These are phyloP conservation scores for Xerocomellus chrysenteron DNA, from an alignment of 768 basidiomycete genomes.

Conservation along the genomic window DNA sequence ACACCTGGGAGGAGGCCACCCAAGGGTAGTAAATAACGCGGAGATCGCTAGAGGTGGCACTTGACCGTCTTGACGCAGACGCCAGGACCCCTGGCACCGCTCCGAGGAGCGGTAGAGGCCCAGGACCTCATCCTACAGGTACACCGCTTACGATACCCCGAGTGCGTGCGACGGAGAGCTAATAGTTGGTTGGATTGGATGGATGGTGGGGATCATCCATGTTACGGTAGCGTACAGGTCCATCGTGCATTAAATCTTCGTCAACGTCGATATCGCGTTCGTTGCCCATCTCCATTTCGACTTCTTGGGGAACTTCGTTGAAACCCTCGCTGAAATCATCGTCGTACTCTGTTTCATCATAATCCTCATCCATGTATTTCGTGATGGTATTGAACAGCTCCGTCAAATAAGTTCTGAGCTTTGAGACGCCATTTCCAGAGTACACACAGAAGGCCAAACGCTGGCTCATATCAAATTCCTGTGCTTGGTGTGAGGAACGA, in stretches of 20 bases:
- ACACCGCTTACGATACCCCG: slow-evolving; percentile 18
- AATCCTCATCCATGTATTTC: slow-evolving; percentile 62
- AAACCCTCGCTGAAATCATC: slow-evolving; percentile 40
- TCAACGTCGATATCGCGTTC: slow-evolving; percentile 46
- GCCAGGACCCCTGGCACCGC: too few relatives aligned
- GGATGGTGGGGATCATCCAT: slow-evolving; percentile 10
- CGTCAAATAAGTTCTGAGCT: slow-evolving; percentile 76
- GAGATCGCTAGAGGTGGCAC: too few relatives aligned
- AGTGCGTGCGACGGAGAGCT: slow-evolving; percentile 13
- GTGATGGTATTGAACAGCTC: slow-evolving; percentile 75
- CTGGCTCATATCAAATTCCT: slow-evolving; percentile 93
- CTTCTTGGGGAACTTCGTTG: slow-evolving; percentile 29
- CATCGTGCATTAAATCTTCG: slow-evolving; percentile 41
- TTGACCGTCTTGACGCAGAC: too few relatives aligned
- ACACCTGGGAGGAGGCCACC: too few relatives aligned
- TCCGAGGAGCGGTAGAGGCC: too few relatives aligned
- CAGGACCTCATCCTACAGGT: too few relatives aligned
- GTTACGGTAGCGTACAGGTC: slow-evolving; percentile 27
- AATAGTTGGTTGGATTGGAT: slow-evolving; percentile 12
- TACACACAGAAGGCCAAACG: slow-evolving; percentile 93
- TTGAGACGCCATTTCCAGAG: slow-evolving; percentile 85
- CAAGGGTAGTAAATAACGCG: too few relatives aligned
- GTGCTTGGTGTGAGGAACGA: slow-evolving; percentile 6
- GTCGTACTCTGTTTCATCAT: slow-evolving; percentile 67
- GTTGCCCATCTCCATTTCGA: slow-evolving; percentile 36